These are phyloP conservation scores for Clavulina sp. DNA, from an alignment of 768 basidiomycete genomes.

Conservation along the genomic window DNA sequence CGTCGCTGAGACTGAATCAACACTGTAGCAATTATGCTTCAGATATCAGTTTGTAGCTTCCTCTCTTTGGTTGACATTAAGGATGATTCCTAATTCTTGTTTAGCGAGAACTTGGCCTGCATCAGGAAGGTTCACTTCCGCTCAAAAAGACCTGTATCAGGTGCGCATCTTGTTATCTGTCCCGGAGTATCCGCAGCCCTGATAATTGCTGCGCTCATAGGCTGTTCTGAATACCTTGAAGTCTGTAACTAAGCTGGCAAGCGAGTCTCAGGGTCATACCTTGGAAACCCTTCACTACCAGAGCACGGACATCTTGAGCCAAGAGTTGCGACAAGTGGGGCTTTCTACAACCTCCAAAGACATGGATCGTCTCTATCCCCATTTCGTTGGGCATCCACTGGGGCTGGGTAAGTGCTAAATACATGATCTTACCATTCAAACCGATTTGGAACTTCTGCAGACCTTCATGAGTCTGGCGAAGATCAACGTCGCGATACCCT, in stretches of 20 bases:
- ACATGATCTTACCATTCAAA: neutral
- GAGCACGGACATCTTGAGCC: conserved; percentile 46
- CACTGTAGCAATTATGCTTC: conserved; percentile 67
- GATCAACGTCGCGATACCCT: conserved; percentile 24
- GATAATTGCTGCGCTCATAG: conserved; percentile 5
- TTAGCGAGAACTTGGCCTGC: conserved; percentile 78
- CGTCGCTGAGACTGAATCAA: conserved; percentile 1
- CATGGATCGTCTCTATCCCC: conserved; percentile 74
- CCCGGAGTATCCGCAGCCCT: neutral
- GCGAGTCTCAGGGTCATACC: conserved; percentile 31
- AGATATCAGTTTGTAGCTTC: conserved; percentile 56
- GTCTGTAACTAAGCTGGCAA: conserved; percentile 20
- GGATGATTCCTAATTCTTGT: conserved; percentile 4
- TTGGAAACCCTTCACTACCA: conserved; percentile 62
- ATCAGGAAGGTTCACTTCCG: conserved; percentile 55
- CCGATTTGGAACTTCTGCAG: conserved; percentile 25
- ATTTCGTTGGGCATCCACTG: conserved; percentile 81
- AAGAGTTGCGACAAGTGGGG: conserved; percentile 64
- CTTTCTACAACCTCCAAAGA: conserved; percentile 43
- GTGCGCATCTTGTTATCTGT: conserved; percentile 15
- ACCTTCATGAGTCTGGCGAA: conserved; percentile 64
- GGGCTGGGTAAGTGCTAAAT: conserved; percentile 48
- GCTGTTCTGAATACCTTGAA: conserved; percentile 25
- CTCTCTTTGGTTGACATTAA: conserved; percentile 1
- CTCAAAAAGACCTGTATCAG: conserved; percentile 74